Evolutionary conservation across 257 asterid species (phyloP), one percentile per base, ranked within the genome.

Genomic region (Plectranthus barbatus): DNA sequence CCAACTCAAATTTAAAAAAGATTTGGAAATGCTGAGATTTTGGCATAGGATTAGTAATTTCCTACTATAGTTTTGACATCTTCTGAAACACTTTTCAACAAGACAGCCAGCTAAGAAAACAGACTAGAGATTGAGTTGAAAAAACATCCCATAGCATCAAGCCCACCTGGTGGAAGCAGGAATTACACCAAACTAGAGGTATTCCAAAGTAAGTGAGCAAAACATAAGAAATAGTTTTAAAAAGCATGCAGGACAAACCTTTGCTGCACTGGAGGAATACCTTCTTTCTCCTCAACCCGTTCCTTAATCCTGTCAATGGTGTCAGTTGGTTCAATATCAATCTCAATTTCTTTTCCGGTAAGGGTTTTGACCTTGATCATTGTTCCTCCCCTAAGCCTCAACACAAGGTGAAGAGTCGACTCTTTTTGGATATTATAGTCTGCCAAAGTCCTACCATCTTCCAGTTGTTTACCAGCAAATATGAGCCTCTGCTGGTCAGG

Each of bases 341-440:
- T 84, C 67, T 84, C 92, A 52, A 82, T 82, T 74, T 85, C 89
- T 61, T 85, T 85, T 29, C 93, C 93, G 7, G 86, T 82, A 39
- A 82, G 89, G 73, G 86, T 84, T 75, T 82, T 85, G 63, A 82
- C 86, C 71, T 82, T 85, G 83, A 82, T 82, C 89, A 82, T 82
- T 0, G 89, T 85, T 62, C 93, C 93, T 72, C 93, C 85, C 45
- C 89, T 71, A 15, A 82, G 93, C 79, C 86, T 74, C 74, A 76
- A 58, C 67, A 85, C 80, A 58, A 82, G 82, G 77, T 81, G 83
- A 68, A 84, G 86, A 0, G 88, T 81, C 0, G 89, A 85, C 72
- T 78, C 85, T 37, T 77, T 84, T 59, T 75, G 69, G 57, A 79
- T 76, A 12, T 73, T 76, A 66, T 80, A 76, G 57, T 80, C 80